Evolutionary conservation across 441 rosid species (phyloP), one percentile per base, ranked within the genome.

Genomic region (Jatropha podagrica): DNA sequence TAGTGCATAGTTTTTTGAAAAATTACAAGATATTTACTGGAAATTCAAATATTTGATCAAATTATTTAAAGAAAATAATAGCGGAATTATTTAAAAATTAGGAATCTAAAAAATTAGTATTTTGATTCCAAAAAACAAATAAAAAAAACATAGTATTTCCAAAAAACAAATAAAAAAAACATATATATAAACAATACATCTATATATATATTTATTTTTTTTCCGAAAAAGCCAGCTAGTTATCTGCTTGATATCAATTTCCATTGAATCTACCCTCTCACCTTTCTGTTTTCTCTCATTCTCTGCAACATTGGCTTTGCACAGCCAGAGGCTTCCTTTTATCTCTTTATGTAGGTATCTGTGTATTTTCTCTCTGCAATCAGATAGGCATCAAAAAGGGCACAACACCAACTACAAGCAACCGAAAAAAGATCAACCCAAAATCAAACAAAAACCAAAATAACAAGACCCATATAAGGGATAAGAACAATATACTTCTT

Each of bases 391-490:
- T 37, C 17, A 8, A 27, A 62, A 10, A 49, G 68, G 51, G 60
- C 74, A 71, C 74, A 62, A n/a, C n/a, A 48, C 76, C 66, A 62
- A 44, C 51, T 51, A 23, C 48, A 64, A 63, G 63, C 69, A 37
- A 73, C 60, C 6, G 17, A 52, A 52, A 48, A 60, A 48, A 48
- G 40, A 72, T 32, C 69, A 37, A 73, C 60, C 6, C 17, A 52
- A 52, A 46, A 38, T 11, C 49, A 46, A 42, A 13, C 55, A 2
- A 44, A 7, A 7, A 18, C 46, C 44, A 64, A 51, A 48, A 48
- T 26, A 7, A 68, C 26, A 51, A 2, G 3, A 48, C 20, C 38
- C 26, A 15, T 49, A 0, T 66, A 10, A 65, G 15, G 72, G 17
- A 48, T 48, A 70, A 71, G 51, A 58, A 58, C 74, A 71, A 42